Base-by-base conservation (phyloP, 78 protist genomes). In the Dictyostelium purpureum region DNA sequence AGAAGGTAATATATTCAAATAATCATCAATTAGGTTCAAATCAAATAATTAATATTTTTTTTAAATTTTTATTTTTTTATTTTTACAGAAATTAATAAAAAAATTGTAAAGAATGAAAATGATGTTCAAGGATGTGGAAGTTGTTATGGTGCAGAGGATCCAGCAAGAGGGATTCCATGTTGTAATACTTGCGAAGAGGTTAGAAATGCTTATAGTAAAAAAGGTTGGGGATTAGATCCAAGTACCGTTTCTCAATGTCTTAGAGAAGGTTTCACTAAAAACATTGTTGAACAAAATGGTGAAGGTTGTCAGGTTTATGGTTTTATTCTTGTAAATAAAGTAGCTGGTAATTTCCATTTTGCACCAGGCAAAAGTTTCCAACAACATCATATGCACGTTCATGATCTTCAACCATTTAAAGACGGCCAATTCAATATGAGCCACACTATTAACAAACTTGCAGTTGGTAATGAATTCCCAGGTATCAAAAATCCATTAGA, bases 301-400 rank as follows among this genome's bases (percentile, higher is more conserved):
- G 98, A 96, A 59, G 98, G 98, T 35, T 98, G 99, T 85, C 94
- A 83, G 59, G 45, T 97, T 1, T 81, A 78, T 45, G 99, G 98
- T n/a, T 43, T 40, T 9, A 28, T 97, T 38, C 35, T 49, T 0
- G 97, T 97, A 24, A 94, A 93, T 89, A 94, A 94, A 78, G 97
- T 98, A 4, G 97, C 98, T 2, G 99, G 99, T 37, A 97, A 97
- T 88, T 90, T 98, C 74, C 98, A 98, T 61, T 88, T 97, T 16
- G 94, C 97, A 19, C 99, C 98, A 38, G 98, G 98, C 10, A 90
- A 81, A 57, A 61, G 77, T 18, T 95, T 90, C 82, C 88, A 83
- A 80, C 82, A 89, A 69, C 78, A 79, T 14, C 85, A 89, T 61
- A 59, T 90, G 79, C 97, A 95, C 65, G 59, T 97, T 38, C 97